Evolutionary conservation across 345 rosid genomes (phyloP).

Genomic region (Noccaea caerulescens): DNA sequence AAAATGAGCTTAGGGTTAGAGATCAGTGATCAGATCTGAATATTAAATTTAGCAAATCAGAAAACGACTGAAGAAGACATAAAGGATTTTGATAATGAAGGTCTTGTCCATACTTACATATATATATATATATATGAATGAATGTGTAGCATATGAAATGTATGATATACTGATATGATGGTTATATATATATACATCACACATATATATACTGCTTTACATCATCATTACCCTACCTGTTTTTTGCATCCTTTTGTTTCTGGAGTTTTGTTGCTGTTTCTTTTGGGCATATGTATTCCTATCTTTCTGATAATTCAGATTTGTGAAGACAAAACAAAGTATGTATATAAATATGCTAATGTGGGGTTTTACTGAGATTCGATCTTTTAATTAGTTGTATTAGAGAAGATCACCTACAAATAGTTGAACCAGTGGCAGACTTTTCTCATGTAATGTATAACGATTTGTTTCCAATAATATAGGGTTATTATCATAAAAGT

Average conservation of each 20-base stretch:
- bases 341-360: not conserved
- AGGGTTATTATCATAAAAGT: conserved; percentile 23
- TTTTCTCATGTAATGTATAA: conserved; percentile 29
- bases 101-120: conserved; percentile 36
- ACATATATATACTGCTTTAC: conserved; percentile 30
- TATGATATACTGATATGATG: conserved; percentile 17
- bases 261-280: conserved; percentile 42
- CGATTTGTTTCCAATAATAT: conserved; percentile 15
- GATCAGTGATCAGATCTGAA: conserved; percentile 41
- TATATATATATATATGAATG: conserved; percentile 4
- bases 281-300: conserved; percentile 36
- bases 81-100: conserved; percentile 52
- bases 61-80: conserved; percentile 57
- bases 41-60: conserved; percentile 46
- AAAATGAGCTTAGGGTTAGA: conserved; percentile 38
- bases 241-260: conserved; percentile 29
- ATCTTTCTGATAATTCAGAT: conserved; percentile 35
- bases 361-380: conserved; percentile 1
- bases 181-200: not conserved
- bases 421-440: conserved; percentile 33
- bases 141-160: conserved; percentile 11
- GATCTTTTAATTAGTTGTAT: conserved; percentile 13
- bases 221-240: conserved; percentile 49
- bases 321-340: conserved; percentile 29
- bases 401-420: conserved; percentile 34